phyloP scores from a whole-genome alignment of 1,284 basidiomycete species.

The Tilletia caries region DNA sequence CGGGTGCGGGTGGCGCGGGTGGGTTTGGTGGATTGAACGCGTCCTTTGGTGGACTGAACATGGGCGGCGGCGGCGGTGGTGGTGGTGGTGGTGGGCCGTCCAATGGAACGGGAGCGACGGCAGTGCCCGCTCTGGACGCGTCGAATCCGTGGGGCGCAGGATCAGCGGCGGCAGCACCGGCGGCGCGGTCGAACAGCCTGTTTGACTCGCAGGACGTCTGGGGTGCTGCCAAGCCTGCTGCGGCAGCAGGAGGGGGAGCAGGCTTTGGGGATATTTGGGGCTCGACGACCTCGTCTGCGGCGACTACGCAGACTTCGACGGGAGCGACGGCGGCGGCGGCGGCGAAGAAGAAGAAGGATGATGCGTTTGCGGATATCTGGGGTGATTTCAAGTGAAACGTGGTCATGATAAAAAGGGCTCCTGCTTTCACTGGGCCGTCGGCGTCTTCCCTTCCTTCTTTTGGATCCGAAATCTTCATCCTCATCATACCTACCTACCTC shows the following conservation, averaged over 20 bases:
- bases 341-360: slow-evolving; percentile 27
- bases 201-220: slow-evolving; percentile 45
- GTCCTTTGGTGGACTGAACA: slow-evolving; percentile 22
- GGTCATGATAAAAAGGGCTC: too few relatives aligned
- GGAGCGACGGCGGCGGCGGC: neutral
- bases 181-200: slow-evolving; percentile 18
- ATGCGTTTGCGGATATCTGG: slow-evolving; percentile 53
- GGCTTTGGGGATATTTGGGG: slow-evolving; percentile 2
- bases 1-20: neutral
- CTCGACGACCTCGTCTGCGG: slow-evolving; percentile 12
- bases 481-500: too few relatives aligned
- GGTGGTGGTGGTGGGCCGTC: neutral
- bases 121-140: neutral
- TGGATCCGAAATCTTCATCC: too few relatives aligned
- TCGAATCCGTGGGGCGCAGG: slow-evolving; percentile 16
- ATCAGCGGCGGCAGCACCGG: neutral
- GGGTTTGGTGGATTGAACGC: slow-evolving; percentile 26
- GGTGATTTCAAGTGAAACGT: slow-evolving; percentile 51
- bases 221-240: slow-evolving; percentile 14
- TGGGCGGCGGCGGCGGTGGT: slow-evolving; percentile 10
- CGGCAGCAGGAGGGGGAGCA: neutral
- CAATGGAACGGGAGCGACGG: neutral
- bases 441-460: too few relatives aligned
- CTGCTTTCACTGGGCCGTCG: too few relatives aligned
- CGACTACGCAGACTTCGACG: neutral